Evolutionary conservation across 164 flowering plant genomes (phyloP), one percentile per base, ranked within the genome.

Genomic region (Chimonanthus praecox): DNA sequence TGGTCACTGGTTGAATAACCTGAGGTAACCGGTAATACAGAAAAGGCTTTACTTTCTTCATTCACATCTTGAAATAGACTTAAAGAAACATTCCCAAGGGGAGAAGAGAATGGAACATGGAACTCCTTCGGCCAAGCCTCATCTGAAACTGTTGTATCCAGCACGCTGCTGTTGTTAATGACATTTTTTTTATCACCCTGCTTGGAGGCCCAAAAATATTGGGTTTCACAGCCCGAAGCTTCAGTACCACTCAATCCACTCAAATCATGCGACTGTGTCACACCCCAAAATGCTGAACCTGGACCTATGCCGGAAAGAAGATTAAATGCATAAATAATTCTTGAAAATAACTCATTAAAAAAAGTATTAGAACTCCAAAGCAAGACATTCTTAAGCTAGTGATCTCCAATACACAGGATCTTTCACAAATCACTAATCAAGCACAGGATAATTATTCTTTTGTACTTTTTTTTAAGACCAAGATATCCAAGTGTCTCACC

Each of bases 41-140:
- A 44, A 43, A 78, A 72, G 68, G 75, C 81, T 82, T 88, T 87
- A 74, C 78, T 78, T 51, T 87, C 92, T 76, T 87, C 88, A 4
- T 70, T 64, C 18, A 78, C 72, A 64, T 85, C 88, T 70, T 75
- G 84, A 74, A 75, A 76, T 48, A 79, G 72, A 73, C 79, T 80
- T 64, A 75, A 81, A 44, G 89, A 75, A 74, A 79, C 77, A 74
- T 78, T 85, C 15, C 69, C 3, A 67, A 58, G 78, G 58, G 86
- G 79, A 70, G 88, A 73, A 67, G 86, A 8, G 72, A 61, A 48
- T 61, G 76, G 64, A 43, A n/a, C 67, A 62, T 61, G 67, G 43
- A 48, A 21, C 48, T 68, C 72, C 63, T 70, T 63, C 8, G 47
- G 70, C 77, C 77, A 75, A 11, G 58, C 51, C 64, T 85, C 88